These are phyloP conservation scores for Lolium perenne DNA, from an alignment of 176 grass and related monocot species.

Conservation along the genomic window DNA sequence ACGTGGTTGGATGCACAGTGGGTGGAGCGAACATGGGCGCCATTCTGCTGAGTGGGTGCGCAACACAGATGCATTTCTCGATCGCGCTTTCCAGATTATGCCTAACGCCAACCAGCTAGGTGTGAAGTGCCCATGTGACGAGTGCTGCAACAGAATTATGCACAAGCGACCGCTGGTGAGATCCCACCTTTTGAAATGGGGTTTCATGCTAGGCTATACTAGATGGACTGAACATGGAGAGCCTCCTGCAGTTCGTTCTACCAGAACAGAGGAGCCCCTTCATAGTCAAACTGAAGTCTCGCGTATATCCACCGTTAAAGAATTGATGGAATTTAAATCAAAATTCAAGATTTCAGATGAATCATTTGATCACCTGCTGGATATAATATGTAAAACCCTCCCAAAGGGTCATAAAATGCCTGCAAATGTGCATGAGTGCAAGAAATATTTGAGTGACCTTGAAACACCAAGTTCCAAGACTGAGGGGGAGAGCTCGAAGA, in stretches of 20 bases:
- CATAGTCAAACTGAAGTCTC: neutral
- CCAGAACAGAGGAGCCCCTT: neutral
- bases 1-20: neutral
- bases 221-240: neutral
- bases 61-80: neutral
- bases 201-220: neutral
- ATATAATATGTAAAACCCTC: neutral
- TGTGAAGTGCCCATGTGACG: neutral
- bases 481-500: neutral
- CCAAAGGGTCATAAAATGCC: neutral
- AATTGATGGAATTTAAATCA: neutral
- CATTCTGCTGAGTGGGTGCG: neutral
- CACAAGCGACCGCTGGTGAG: neutral
- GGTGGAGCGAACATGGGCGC: neutral
- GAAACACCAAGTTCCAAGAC: neutral
- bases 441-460: neutral
- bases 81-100: neutral
- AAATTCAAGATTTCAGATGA: neutral
- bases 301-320: neutral
- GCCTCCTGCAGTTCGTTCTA: neutral
- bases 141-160: neutral
- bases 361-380: neutral
- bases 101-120: neutral
- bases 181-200: neutral
- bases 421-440: neutral